Conservation (phyloP, 163 green algal species). For the Scenedesmus sp. region DNA sequence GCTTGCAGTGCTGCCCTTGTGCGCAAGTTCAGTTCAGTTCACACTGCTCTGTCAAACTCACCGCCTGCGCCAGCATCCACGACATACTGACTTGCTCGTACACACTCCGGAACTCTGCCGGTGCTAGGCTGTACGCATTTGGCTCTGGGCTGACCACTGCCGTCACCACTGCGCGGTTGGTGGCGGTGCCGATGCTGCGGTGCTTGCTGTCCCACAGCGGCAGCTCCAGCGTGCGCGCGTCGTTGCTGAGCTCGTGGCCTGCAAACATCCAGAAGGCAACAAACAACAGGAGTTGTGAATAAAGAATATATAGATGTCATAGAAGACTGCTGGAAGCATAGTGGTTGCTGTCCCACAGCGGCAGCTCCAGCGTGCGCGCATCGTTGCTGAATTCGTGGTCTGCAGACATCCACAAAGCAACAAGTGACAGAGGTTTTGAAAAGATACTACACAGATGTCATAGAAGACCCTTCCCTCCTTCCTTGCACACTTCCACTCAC, state of each 20-base stretch:
- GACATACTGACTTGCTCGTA: constrained; percentile 40
- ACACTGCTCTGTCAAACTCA: constrained; percentile 15
- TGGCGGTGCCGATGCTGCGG: constrained; percentile 39
- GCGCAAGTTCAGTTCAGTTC: background rate
- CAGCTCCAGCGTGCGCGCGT: constrained; percentile 56
- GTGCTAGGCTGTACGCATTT: constrained; percentile 58
- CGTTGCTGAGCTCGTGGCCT: constrained; percentile 69
- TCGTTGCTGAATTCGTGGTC: too few species aligned
- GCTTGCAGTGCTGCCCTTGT: too few species aligned
- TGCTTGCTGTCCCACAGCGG: background rate
- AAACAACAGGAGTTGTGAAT: too few species aligned
- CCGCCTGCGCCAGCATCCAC: constrained; percentile 58
- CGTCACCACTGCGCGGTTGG: constrained; percentile 38
- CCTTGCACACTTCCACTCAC: background rate
- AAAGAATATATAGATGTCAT: background rate
- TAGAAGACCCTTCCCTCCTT: too few species aligned
- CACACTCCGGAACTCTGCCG: constrained; percentile 36
- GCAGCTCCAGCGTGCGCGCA: too few species aligned
- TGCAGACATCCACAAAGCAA: too few species aligned
- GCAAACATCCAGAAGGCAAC: background rate
- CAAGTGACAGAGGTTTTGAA: too few species aligned
- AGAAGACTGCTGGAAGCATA: too few species aligned
- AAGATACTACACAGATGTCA: too few species aligned
- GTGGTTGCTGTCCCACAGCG: too few species aligned
- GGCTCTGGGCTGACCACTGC: constrained; percentile 25